Evolutionary conservation across 164 flowering plant species (phyloP), one percentile per base, ranked within the genome.

Genomic region (Magnolia officinalis): DNA sequence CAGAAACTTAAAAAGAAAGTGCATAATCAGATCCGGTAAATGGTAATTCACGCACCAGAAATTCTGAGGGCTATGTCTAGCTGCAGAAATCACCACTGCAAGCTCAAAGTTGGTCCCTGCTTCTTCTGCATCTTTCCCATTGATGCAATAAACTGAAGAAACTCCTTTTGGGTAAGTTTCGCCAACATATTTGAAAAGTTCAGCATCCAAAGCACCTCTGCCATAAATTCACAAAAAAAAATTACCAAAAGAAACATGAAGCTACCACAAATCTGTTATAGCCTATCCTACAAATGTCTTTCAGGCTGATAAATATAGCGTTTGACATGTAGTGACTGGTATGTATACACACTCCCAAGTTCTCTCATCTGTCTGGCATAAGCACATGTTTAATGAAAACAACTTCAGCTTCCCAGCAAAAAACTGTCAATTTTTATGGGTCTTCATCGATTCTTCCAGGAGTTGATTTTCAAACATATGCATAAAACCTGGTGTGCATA

Each of bases 121-220:
- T 79, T 86, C 98, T 83, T 94, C 98, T 55, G 78, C 91, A 83
- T 96, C 97, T 84, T 94, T 92, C 73, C 97, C 97, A 63, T 84
- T 85, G 7, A 71, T 77, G 81, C 96, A 92, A 76, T 91, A 92
- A 75, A 96, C 97, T 24, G 97, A 87, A 81, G 91, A 86, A 26
- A 84, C 76, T 73, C 99, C 99, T 88, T 96, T 96, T 65, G 98
- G 96, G 85, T 92, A 96, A 72, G 95, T 88, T 83, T 92, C 99
- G 72, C 83, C 84, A 31, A 90, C 92, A 83, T 96, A 94, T 78
- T 90, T 91, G 9, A 83, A 75, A 67, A 94, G 77, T 81, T 96
- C 99, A 29, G 88, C 91, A 85, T 96, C 98, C 79, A 96, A 75
- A 58, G 96, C 91, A 82, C 87, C 88, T 81, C 99, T 96, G 86